Conservation (phyloP, 192 early-diverging fungal species). For the Entomortierella lignicola region DNA sequence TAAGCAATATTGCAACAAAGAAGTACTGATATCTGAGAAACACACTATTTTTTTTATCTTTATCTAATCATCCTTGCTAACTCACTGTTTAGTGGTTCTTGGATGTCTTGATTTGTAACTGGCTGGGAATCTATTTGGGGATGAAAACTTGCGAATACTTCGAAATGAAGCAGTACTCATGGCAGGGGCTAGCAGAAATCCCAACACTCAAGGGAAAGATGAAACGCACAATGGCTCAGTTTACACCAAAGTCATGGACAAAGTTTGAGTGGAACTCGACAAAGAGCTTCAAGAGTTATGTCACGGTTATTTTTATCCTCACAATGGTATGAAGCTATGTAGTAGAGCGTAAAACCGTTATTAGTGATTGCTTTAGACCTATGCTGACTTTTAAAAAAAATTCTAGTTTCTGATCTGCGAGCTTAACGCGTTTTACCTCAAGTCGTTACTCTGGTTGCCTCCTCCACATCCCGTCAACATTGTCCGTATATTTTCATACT, state of each 20-base stretch:
- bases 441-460: conserved; percentile 92
- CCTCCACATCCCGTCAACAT: conserved; percentile 87
- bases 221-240: conserved; percentile 88
- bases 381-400: too few species aligned
- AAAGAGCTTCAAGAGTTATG: conserved; percentile 87
- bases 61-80: too few species aligned
- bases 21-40: too few species aligned
- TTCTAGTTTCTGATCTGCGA: conserved; percentile 65
- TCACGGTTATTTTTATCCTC: conserved; percentile 78
- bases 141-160: conserved; percentile 99
- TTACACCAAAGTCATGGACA: conserved; percentile 96
- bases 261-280: conserved; percentile 92
- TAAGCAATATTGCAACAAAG: too few species aligned
- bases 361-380: too few species aligned
- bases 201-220: conserved; percentile 87
- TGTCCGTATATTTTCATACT: conserved; percentile 79
- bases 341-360: too few species aligned
- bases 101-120: conserved; percentile 93
- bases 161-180: conserved; percentile 96
- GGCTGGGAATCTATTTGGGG: conserved; percentile 92
- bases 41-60: too few species aligned
- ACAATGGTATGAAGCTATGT: conserved; percentile 76
- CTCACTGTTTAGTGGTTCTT: conserved; percentile 92
- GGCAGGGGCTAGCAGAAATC: conserved; percentile 91
- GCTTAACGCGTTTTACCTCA: conserved; percentile 95